A percentile compares a stretch with the other conserved stretches of the same genome.
Conservation (phyloP, 768 basidiomycete species). For the Rhizopogon roseolus region DNA sequence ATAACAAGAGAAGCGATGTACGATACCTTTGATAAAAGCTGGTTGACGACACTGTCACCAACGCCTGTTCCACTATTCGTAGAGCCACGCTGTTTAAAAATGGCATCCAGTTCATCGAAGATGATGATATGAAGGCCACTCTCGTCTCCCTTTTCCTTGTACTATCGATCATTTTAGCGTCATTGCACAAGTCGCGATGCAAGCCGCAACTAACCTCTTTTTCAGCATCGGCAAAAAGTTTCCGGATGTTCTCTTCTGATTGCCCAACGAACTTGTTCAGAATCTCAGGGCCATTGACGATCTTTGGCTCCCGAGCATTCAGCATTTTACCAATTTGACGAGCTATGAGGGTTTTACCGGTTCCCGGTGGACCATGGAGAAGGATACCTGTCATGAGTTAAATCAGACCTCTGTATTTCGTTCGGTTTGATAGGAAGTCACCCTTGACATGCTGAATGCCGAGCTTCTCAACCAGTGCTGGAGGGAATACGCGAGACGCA, state of each 20-base stretch:
- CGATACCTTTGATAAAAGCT: conserved; percentile 88
- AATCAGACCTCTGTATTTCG: neutral
- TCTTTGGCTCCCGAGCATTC: conserved; percentile 95
- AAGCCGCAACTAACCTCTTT: conserved; percentile 60
- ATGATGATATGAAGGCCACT: conserved; percentile 99
- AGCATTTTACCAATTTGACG: conserved; percentile 99
- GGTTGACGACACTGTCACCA: conserved; percentile 98
- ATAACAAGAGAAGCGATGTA: neutral
- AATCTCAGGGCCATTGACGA: conserved; percentile 98
- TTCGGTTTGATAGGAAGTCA: conserved; percentile 22
- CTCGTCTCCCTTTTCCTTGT: conserved; percentile 96
- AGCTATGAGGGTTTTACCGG: conserved; percentile 97
- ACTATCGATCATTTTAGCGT: conserved; percentile 41
- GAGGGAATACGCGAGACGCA: conserved; percentile 97
- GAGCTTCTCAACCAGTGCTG: conserved; percentile 92
- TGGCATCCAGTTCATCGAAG: conserved; percentile 97
- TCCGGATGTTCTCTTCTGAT: conserved; percentile 96
- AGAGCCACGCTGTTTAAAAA: conserved; percentile 97
- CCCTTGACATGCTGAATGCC: conserved; percentile 99
- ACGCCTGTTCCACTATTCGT: conserved; percentile 91
- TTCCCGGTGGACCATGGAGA: conserved; percentile 94
- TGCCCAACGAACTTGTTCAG: conserved; percentile 96
- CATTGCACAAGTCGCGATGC: neutral
- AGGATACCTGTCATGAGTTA: conserved; percentile 63
- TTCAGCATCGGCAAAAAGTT: conserved; percentile 97